Evolutionary conservation across 2,329 filamentous ascomycete species (phyloP).

Genomic region (Ascochyta rabiei): DNA sequence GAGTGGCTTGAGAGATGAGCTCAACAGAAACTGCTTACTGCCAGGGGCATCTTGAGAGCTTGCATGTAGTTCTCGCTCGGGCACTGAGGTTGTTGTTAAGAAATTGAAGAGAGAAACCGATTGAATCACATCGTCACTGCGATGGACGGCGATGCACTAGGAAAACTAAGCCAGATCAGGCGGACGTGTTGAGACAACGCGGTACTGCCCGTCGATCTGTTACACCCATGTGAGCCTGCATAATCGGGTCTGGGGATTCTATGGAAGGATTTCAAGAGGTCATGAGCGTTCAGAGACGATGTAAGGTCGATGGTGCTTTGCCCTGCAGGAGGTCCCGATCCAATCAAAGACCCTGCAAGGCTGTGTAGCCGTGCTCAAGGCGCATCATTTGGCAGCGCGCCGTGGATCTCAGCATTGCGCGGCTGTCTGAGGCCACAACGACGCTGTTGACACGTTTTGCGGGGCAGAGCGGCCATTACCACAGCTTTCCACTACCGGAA

Average conservation of each 20-base stretch:
- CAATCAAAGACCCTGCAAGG: slow-evolving; percentile 8
- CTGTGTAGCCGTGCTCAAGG: slow-evolving; percentile 16
- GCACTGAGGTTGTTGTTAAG: neutral
- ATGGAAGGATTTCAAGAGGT: neutral
- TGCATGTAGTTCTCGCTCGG: slow-evolving; percentile 13
- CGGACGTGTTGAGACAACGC: neutral
- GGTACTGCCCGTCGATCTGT: slow-evolving; percentile 7
- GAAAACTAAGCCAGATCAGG: slow-evolving; percentile 23
- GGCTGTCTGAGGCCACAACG: slow-evolving; percentile 26
- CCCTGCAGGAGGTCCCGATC: slow-evolving; percentile 1
- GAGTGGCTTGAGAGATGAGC: neutral
- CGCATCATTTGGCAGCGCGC: slow-evolving; percentile 12
- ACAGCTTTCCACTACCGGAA: neutral
- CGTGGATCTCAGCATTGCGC: slow-evolving; percentile 21
- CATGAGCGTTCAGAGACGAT: neutral
- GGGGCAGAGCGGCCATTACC: neutral
- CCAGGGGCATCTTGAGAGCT: slow-evolving; percentile 40
- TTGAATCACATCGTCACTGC: slow-evolving; percentile 15
- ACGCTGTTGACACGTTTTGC: slow-evolving; percentile 6
- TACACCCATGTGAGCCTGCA: neutral
- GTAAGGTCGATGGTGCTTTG: neutral
- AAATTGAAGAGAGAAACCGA: neutral
- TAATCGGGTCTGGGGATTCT: neutral
- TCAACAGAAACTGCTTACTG: slow-evolving; percentile 25
- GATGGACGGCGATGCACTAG: slow-evolving; percentile 11